Percentiles rank a stretch among this genome's conserved stretches.
phyloP scores from a whole-genome alignment of 1,284 basidiomycete species.

The Rhodotorula glutinis region DNA sequence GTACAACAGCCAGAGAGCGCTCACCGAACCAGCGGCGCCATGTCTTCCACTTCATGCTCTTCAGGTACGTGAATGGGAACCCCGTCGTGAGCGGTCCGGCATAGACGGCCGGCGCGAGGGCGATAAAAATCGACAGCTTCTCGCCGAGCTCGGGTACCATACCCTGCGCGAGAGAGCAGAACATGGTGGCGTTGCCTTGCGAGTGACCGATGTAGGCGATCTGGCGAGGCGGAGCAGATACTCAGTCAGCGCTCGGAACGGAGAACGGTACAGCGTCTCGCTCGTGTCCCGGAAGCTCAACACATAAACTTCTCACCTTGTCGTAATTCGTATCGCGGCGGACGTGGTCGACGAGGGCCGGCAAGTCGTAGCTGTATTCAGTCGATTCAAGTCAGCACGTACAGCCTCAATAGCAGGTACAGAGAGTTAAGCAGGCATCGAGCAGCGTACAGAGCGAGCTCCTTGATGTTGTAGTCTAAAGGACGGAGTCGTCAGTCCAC shows the following conservation, averaged over 20 bases:
- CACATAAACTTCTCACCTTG: constrained; percentile 48
- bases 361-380: constrained; percentile 54
- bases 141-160: constrained; percentile 59
- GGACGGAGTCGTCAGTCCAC: too few relatives aligned
- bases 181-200: constrained; percentile 58
- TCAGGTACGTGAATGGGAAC: constrained; percentile 58
- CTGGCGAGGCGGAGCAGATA: constrained; percentile 41
- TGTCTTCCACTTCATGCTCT: constrained; percentile 56
- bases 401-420: too few relatives aligned
- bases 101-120: constrained; percentile 61
- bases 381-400: neutral
- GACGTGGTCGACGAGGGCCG: constrained; percentile 60
- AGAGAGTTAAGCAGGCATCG: too few relatives aligned
- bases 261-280: too few relatives aligned
- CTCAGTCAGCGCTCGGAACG: neutral
- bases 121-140: constrained; percentile 59
- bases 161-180: constrained; percentile 53
- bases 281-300: too few relatives aligned
- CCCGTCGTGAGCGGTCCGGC: constrained; percentile 60
- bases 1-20: too few relatives aligned
- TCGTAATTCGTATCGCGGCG: constrained; percentile 58
- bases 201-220: constrained; percentile 62
- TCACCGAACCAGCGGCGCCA: constrained; percentile 59
- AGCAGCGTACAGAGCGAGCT: constrained; percentile 53
- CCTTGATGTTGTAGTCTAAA: constrained; percentile 61